Evolutionary conservation across 352 stramenopile species (phyloP).

Genomic region (Phytopythium montanum): DNA sequence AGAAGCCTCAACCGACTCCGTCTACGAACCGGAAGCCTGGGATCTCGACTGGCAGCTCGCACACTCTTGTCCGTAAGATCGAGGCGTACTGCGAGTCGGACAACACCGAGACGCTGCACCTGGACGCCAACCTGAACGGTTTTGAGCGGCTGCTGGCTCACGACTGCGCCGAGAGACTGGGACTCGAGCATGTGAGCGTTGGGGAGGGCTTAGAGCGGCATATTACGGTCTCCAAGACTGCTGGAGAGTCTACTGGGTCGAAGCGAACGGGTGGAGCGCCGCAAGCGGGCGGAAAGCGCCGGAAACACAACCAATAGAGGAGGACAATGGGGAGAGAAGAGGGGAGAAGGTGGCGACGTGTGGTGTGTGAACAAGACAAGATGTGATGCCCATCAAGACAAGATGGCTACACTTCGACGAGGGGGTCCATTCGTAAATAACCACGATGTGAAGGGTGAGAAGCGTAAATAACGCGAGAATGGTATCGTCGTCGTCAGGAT

Average conservation of each 20-base stretch:
- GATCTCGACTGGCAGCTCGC: slow-evolving; percentile 61
- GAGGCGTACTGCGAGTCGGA: slow-evolving; percentile 60
- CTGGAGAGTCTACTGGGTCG: not conserved
- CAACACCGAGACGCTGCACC: slow-evolving; percentile 41
- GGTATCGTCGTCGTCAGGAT: not conserved
- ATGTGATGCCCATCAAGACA: not conserved
- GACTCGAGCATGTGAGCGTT: slow-evolving; percentile 64
- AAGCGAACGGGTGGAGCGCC: not conserved
- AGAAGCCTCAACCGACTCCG: slow-evolving; percentile 9
- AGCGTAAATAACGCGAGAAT: not conserved
- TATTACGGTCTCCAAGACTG: slow-evolving; percentile 51
- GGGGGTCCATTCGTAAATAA: too few relatives aligned
- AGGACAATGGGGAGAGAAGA: not conserved
- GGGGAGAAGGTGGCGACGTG: not conserved
- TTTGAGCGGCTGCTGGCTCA: slow-evolving; percentile 82
- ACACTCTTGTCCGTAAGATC: slow-evolving; percentile 85
- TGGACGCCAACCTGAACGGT: slow-evolving; percentile 74
- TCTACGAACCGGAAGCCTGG: slow-evolving; percentile 19
- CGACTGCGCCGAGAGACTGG: slow-evolving; percentile 76
- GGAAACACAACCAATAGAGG: not conserved
- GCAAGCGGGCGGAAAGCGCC: not conserved
- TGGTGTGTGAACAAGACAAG: not conserved
- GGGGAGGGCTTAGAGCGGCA: slow-evolving; percentile 72
- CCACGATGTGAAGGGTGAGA: too few relatives aligned
- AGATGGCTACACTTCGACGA: too few relatives aligned